A percentile compares a stretch with the other conserved stretches of the same genome.
phyloP scores from a whole-genome alignment of 2,329 filamentous ascomycete species.

The Trichoderma koningiopsis region DNA sequence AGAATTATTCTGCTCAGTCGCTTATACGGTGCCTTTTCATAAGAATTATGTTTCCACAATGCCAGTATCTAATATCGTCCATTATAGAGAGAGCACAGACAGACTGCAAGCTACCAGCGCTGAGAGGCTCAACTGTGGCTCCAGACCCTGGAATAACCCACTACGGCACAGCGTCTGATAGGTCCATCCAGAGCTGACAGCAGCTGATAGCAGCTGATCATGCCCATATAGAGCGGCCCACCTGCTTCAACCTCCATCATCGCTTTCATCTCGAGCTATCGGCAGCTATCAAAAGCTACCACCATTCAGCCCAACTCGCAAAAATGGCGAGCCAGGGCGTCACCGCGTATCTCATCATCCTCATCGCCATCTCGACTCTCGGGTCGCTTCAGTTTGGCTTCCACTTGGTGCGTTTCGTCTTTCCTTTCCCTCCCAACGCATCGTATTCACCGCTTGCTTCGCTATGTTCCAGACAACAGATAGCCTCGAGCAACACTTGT shows the following conservation, averaged over 20 bases:
- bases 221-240: neutral
- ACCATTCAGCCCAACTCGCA: neutral
- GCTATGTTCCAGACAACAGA: neutral
- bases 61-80: neutral
- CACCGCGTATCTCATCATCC: conserved; percentile 75
- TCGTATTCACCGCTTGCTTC: neutral
- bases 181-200: neutral
- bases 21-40: neutral
- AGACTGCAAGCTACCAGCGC: neutral
- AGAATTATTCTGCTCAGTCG: neutral
- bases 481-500: neutral
- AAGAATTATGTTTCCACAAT: neutral
- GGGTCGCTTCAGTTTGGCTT: conserved; percentile 94
- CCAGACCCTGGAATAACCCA: neutral
- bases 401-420: conserved; percentile 67
- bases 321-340: conserved; percentile 39
- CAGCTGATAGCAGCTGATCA: conserved; percentile 12
- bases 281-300: neutral
- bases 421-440: neutral
- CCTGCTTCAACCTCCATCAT: neutral
- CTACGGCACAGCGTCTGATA: neutral
- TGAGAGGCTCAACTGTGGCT: neutral
- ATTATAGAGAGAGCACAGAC: neutral
- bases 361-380: conserved; percentile 75
- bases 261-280: neutral